Evolutionary conservation across 306 rosid genomes (phyloP).

Genomic region (Acacia confusa): DNA sequence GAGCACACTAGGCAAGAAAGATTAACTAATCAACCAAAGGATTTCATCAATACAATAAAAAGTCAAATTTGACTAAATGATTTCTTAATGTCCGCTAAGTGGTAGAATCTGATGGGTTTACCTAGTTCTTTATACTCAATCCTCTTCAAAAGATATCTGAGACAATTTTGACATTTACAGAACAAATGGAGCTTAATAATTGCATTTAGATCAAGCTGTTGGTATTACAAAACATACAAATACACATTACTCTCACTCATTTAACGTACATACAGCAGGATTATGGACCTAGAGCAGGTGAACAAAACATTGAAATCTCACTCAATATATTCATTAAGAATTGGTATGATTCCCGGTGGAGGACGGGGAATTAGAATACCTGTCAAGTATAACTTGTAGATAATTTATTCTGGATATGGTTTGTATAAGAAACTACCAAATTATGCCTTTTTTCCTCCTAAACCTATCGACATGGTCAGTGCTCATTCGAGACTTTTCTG

Average conservation of each 20-base stretch:
- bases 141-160: not conserved
- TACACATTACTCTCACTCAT: constrained; percentile 37
- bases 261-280: constrained; percentile 46
- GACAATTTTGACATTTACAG: not conserved
- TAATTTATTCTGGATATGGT: constrained; percentile 50
- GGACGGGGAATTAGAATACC: constrained; percentile 37
- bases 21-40: not conserved
- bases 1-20: not conserved
- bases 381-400: constrained; percentile 36
- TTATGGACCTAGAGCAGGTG: constrained; percentile 10
- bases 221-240: constrained; percentile 49
- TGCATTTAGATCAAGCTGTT: constrained; percentile 43
- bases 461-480: constrained; percentile 89
- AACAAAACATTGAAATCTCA: constrained; percentile 27
- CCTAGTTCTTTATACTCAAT: not conserved
- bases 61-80: not conserved
- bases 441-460: constrained; percentile 79
- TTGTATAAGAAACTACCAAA: constrained; percentile 62
- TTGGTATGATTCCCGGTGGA: constrained; percentile 37
- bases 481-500: constrained; percentile 96
- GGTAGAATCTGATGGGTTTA: not conserved
- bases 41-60: not conserved
- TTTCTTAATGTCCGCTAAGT: not conserved
- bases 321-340: constrained; percentile 44
- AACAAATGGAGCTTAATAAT: constrained; percentile 4